Conservation (phyloP, 495 filamentous ascomycete genomes). For the Penicillium ochrochloron region DNA sequence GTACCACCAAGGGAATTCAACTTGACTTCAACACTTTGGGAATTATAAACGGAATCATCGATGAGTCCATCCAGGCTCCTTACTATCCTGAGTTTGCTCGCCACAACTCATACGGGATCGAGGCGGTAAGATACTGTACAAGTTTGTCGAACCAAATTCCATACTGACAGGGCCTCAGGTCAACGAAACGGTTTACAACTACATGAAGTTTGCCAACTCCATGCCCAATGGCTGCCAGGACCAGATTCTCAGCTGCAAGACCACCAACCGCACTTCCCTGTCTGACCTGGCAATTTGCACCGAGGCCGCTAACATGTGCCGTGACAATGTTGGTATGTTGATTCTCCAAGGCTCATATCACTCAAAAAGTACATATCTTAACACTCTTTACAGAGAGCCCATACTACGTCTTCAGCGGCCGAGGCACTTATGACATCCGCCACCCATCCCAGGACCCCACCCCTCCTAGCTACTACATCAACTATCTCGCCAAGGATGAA, state of each 20-base stretch:
- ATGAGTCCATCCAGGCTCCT: slow-evolving; percentile 67
- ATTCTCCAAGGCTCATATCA: neutral
- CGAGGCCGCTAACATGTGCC: slow-evolving; percentile 47
- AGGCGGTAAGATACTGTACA: slow-evolving; percentile 54
- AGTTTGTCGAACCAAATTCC: slow-evolving; percentile 24
- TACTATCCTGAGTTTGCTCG: slow-evolving; percentile 70
- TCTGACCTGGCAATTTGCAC: slow-evolving; percentile 45
- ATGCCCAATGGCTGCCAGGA: slow-evolving; percentile 66
- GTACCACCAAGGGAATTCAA: slow-evolving; percentile 37
- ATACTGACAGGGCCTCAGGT: slow-evolving; percentile 37
- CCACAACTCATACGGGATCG: slow-evolving; percentile 76
- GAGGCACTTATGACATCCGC: slow-evolving; percentile 68
- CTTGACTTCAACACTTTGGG: slow-evolving; percentile 54
- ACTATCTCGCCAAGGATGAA: slow-evolving; percentile 63
- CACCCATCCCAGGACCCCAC: slow-evolving; percentile 59
- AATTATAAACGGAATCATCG: slow-evolving; percentile 76
- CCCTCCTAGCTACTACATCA: slow-evolving; percentile 60
- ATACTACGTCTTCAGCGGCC: slow-evolving; percentile 38
- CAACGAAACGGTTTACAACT: slow-evolving; percentile 58
- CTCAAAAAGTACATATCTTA: slow-evolving; percentile 35
- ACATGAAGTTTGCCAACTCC: slow-evolving; percentile 52
- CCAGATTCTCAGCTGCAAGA: slow-evolving; percentile 52
- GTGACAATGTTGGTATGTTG: slow-evolving; percentile 45
- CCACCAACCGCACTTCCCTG: slow-evolving; percentile 48
- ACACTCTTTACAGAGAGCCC: slow-evolving; percentile 37